Base-by-base conservation (phyloP, 495 filamentous ascomycete species). In the Penicillium soppii region DNA sequence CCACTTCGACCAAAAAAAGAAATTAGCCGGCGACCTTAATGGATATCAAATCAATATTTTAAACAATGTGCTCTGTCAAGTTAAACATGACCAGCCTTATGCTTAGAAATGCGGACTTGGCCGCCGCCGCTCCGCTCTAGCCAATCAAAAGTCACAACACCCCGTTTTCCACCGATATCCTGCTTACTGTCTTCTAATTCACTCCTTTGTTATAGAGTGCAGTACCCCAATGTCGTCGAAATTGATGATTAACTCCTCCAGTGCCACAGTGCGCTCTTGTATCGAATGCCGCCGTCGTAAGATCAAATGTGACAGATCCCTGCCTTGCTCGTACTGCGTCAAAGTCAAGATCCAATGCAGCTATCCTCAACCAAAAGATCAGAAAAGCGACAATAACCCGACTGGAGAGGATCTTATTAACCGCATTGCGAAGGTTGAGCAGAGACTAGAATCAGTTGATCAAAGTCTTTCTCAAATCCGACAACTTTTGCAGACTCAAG, bases 231-330 rank as follows among this genome's bases (percentile, higher is more conserved):
- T n/a, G n/a, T n/a, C n/a, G n/a, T n/a, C n/a, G n/a, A 16, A 35
- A 16, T 8, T 7, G 16, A 35, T 17, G 32, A 0, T 17, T 17
- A 6, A 35, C 9, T 8, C 32, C 7, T 3, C 32, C 9, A 35
- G 5, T 7, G 17, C 1, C 6, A 8, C 32, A 8, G 5, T 35
- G 32, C 32, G 32, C 15, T 77, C 78, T 2, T 82, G 77, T 55
- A 62, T 78, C 27, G 77, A 76, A 43, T 82, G 79, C 57, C 61
- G 75, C 10, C 78, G 68, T 9, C 76, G 77, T 41, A 83, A 82
- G 62, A 77, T 83, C 49, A 78, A 74, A 32, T 83, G 78, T 63
- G 77, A 82, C 49, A 73, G 48, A 19, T 56, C 43, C 7, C 57
- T 72, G 29, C 80, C 78, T 7, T 83, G 78, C 54, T 61, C 66